Evolutionary conservation across 768 basidiomycete genomes (phyloP).

Genomic region (Suillus luteus): DNA sequence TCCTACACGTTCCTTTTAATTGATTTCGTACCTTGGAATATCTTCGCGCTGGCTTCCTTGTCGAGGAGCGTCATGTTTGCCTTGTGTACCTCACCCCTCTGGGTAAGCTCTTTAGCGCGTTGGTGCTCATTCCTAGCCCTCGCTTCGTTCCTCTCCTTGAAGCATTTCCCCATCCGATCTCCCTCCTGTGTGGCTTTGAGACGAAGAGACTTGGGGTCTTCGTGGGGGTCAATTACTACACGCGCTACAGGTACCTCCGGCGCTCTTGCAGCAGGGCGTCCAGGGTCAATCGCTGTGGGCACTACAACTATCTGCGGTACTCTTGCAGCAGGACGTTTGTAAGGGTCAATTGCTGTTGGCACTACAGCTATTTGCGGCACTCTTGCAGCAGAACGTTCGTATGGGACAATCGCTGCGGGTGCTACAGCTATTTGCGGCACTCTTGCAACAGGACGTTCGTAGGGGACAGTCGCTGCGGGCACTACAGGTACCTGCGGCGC

Average conservation of each 20-base stretch:
- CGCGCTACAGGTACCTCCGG: background rate
- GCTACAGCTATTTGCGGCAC: background rate
- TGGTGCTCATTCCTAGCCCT: background rate
- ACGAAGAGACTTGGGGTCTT: constrained; percentile 48
- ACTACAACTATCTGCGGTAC: background rate
- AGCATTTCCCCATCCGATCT: constrained; percentile 63
- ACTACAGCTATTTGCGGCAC: background rate
- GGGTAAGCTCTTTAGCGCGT: constrained; percentile 73
- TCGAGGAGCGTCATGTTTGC: constrained; percentile 72
- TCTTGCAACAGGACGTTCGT: background rate
- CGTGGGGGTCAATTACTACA: background rate
- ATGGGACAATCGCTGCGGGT: background rate
- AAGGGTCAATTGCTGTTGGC: background rate
- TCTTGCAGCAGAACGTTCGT: background rate
- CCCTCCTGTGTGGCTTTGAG: constrained; percentile 72
- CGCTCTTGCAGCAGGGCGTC: background rate
- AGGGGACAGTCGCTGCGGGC: background rate
- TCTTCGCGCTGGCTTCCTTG: constrained; percentile 78
- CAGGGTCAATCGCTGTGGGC: background rate
- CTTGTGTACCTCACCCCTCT: constrained; percentile 76
- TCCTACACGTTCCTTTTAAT: constrained; percentile 20
- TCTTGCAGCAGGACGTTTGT: background rate
- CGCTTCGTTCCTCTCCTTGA: constrained; percentile 66
- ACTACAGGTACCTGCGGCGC: background rate
- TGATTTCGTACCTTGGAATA: constrained; percentile 61